Conservation (phyloP, 192 early-diverging fungal genomes). For the Thoreauomyces humboldtii region DNA sequence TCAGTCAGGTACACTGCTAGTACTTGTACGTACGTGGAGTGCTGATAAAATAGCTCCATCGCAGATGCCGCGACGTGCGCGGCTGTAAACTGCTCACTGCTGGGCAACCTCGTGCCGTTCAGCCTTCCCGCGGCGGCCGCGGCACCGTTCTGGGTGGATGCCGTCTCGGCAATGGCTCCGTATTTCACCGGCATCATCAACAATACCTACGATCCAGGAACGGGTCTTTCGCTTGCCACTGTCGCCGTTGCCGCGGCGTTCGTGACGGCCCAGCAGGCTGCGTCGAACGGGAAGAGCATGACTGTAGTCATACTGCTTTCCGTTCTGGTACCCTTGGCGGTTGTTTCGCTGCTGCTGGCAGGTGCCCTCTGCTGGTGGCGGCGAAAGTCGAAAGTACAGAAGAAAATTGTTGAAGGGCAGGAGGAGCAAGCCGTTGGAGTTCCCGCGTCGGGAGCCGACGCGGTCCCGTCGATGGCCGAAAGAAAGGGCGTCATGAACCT, state of each 20-base stretch:
- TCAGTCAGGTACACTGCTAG: no score
- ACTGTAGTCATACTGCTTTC: constrained; percentile 14
- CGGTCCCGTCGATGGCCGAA: neutral
- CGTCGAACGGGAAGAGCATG: neutral
- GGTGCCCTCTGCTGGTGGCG: neutral
- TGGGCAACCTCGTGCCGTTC: neutral
- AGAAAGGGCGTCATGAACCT: constrained; percentile 1
- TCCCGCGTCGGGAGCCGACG: neutral
- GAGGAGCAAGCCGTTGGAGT: neutral
- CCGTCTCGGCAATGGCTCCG: neutral
- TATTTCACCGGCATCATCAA: constrained; percentile 22
- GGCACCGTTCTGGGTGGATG: constrained; percentile 20
- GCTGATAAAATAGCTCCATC: no score
- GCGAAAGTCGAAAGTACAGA: neutral
- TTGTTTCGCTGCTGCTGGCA: neutral
- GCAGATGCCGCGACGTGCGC: neutral
- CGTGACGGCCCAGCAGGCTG: neutral
- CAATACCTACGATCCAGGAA: neutral
- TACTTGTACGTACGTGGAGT: no score
- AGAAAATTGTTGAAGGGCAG: neutral
- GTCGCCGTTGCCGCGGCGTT: constrained; percentile 1
- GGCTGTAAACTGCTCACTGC: neutral
- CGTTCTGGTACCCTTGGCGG: constrained; percentile 13
- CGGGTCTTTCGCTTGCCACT: constrained; percentile 7
- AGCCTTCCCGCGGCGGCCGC: constrained; percentile 10